Conservation (phyloP, 1,139 yeast genomes). For the Saccharomyces hybrid region DNA sequence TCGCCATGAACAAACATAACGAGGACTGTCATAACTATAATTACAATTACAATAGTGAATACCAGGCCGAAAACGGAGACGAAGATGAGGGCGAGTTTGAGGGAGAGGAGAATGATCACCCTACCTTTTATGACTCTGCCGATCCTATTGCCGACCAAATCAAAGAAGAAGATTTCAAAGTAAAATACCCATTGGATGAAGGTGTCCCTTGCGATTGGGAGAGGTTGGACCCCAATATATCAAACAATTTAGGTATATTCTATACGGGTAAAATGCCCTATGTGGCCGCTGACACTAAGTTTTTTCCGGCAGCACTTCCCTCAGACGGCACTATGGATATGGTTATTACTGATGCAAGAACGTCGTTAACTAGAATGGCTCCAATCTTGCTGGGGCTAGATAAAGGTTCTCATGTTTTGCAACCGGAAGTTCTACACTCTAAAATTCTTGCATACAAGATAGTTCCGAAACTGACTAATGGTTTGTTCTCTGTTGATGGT, state of each 20-base stretch:
- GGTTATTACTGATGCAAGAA: conserved; percentile 57
- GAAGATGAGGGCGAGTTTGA: no score
- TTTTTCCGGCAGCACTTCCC: conserved; percentile 91
- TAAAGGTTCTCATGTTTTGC: conserved; percentile 66
- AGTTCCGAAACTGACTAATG: conserved; percentile 48
- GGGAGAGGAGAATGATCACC: no score
- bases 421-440: conserved; percentile 59
- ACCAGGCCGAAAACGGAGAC: no score
- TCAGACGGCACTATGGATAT: conserved; percentile 83
- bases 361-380: conserved; percentile 49
- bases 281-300: conserved; percentile 69
- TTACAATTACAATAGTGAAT: no score
- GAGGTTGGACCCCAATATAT: conserved; percentile 40
- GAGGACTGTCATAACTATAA: conserved; percentile 1
- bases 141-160: conserved; percentile 7
- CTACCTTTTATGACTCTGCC: no score
- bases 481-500: conserved; percentile 79
- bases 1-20: conserved; percentile 6
- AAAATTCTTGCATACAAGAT: conserved; percentile 73
- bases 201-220: conserved; percentile 68
- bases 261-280: conserved; percentile 93
- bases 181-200: conserved; percentile 39
- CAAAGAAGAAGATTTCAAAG: conserved; percentile 28
- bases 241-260: conserved; percentile 57
- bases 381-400: conserved; percentile 59